Conservation (phyloP, 2,329 filamentous ascomycete genomes). For the Gaeumannomyces tritici region DNA sequence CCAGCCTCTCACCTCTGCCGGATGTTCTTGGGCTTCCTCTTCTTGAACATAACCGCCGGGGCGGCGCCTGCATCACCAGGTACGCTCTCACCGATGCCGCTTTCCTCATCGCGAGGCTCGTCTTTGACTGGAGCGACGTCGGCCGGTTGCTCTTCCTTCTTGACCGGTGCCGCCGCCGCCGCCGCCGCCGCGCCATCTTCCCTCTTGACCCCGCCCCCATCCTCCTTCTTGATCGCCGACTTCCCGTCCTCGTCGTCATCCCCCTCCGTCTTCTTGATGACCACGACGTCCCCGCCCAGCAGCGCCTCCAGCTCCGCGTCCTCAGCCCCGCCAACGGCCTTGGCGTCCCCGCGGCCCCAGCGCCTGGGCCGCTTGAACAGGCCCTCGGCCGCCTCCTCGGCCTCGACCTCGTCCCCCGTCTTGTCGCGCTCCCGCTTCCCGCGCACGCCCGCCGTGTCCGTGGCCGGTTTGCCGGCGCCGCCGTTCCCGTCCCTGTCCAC, state of each 20-base stretch:
- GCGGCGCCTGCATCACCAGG: slow-evolving; percentile 16
- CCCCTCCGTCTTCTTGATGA: slow-evolving; percentile 20
- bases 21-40: slow-evolving; percentile 60
- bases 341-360: slow-evolving; percentile 39
- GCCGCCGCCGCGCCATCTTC: too few species aligned
- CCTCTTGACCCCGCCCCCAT: slow-evolving; percentile 9
- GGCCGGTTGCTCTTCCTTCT: slow-evolving; percentile 8
- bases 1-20: slow-evolving; percentile 40
- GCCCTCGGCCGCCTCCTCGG: slow-evolving; percentile 46
- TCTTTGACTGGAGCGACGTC: slow-evolving; percentile 5
- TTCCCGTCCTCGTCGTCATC: slow-evolving; percentile 9
- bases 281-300: slow-evolving; percentile 28
- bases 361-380: slow-evolving; percentile 49
- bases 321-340: slow-evolving; percentile 23
- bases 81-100: slow-evolving; percentile 15
- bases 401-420: slow-evolving; percentile 51
- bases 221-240: slow-evolving; percentile 13
- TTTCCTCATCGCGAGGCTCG: slow-evolving; percentile 9
- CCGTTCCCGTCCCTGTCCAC: slow-evolving; percentile 32
- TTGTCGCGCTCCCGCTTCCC: slow-evolving; percentile 48
- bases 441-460: slow-evolving; percentile 44
- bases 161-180: slow-evolving; percentile 11
- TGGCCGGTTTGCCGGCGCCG: slow-evolving; percentile 26
- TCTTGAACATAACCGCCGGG: slow-evolving; percentile 63
- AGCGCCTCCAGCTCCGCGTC: slow-evolving; percentile 55